Evolutionary conservation across 306 rosid species (phyloP).

Genomic region (Trifolium subterraneum): DNA sequence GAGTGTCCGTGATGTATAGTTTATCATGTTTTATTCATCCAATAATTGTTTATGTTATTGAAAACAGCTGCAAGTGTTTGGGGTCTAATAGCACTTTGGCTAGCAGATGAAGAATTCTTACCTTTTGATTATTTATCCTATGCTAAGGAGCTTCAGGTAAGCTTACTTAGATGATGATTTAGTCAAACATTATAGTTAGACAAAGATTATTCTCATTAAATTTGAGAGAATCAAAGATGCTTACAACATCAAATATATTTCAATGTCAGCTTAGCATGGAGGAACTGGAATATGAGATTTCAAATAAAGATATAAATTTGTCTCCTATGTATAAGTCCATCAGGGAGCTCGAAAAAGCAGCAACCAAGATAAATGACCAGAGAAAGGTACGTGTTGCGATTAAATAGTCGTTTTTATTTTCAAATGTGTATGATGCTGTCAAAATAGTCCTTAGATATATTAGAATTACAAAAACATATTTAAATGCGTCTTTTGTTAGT

Average conservation of each 20-base stretch:
- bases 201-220: neutral
- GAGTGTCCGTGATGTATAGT: too few species aligned
- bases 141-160: constrained; percentile 64
- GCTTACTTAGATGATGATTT: constrained; percentile 19
- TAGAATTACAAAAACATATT: neutral
- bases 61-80: constrained; percentile 76
- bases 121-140: constrained; percentile 68
- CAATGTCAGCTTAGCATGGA: constrained; percentile 49
- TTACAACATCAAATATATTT: constrained; percentile 26
- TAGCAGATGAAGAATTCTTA: constrained; percentile 68
- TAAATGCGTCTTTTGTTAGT: too few species aligned
- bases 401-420: too few species aligned
- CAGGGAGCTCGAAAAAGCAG: constrained; percentile 62
- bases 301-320: constrained; percentile 53
- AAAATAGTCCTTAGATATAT: neutral
- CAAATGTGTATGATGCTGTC: neutral
- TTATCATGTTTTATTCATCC: too few species aligned
- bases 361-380: constrained; percentile 52
- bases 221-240: constrained; percentile 26
- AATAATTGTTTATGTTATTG: too few species aligned
- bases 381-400: constrained; percentile 51
- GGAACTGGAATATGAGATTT: constrained; percentile 50
- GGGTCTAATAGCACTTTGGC: constrained; percentile 79
- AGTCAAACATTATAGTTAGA: neutral
- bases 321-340: constrained; percentile 62